Evolutionary conservation across 1,139 yeast species (phyloP), one percentile per base, ranked within the genome.

Genomic region (Hansenula sp.): DNA sequence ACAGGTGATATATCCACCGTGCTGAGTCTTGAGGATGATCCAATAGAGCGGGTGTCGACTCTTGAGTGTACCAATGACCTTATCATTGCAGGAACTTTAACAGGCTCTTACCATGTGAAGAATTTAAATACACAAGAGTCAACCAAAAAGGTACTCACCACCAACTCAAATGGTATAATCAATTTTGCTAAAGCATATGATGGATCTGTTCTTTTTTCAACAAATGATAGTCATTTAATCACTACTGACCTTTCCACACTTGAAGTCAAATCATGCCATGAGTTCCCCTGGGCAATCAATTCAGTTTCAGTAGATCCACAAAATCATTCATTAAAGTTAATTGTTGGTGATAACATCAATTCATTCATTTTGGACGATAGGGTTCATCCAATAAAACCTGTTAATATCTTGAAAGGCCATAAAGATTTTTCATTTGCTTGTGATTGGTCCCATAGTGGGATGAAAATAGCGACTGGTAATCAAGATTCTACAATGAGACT

Each of bases 401-500:
- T 47, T 22, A 28, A 52, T 34, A 44, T 50, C 24, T 56, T 71
- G 29, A 42, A 43, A 18, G 82, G 80, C 3, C 85, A 79, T 54
- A 57, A 60, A 36, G 85, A 79, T 52, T 77, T 57, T 52, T 75
- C 81, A 4, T 79, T 79, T 51, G 68, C 80, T 36, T 78, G 83
- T 54, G 84, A 78, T 45, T 79, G 85, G 85, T 62, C 64, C 6
- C 52, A 53, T 32, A 51, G 71, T 46, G 75, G 71, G 22, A 60
- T 71, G 37, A 50, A 65, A 6, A 47, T 79, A 16, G 69, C 77
- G 10, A 72, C 82, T 0, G 85, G 85, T 4, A 76, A 73, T 50
- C 85, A 79, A 55, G 86, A 79, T 55, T 73, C 80, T 4, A 70
- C 81, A 10, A 72, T 78, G 12, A 62, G 76, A 38, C 48, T 79